Evolutionary conservation across 208 protist species (phyloP).

Genomic region (Leishmania arabica): DNA sequence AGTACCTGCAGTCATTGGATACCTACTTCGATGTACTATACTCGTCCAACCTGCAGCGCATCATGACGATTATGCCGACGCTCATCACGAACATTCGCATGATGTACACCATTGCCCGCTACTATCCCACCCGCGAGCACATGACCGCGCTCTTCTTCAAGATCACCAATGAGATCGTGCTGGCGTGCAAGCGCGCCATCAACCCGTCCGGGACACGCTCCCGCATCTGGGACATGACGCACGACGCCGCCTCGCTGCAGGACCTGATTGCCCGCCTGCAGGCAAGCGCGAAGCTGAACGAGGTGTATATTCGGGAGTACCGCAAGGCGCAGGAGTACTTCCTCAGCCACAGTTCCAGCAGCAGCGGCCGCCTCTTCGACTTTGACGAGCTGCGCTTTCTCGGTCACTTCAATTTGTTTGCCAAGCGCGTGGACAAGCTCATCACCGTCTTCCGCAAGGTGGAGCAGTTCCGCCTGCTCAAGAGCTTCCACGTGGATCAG

Average conservation of each 20-base stretch:
- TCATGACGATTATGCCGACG: slow-evolving; percentile 94
- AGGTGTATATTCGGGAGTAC: slow-evolving; percentile 95
- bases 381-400: slow-evolving; percentile 97
- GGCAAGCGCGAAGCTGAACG: slow-evolving; percentile 91
- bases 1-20: slow-evolving; percentile 97
- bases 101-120: slow-evolving; percentile 97
- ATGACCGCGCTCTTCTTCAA: slow-evolving; percentile 98
- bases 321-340: slow-evolving; percentile 90
- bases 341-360: slow-evolving; percentile 53
- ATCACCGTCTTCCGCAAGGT: slow-evolving; percentile 96
- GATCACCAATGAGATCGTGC: slow-evolving; percentile 97
- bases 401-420: slow-evolving; percentile 98
- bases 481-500: slow-evolving; percentile 93
- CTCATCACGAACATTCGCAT: slow-evolving; percentile 97
- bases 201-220: slow-evolving; percentile 83
- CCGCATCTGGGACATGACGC: slow-evolving; percentile 93
- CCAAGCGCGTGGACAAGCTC: slow-evolving; percentile 96
- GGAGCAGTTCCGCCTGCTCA: slow-evolving; percentile 96
- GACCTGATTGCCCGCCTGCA: slow-evolving; percentile 86
- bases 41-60: slow-evolving; percentile 87
- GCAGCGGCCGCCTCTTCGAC: slow-evolving; percentile 77
- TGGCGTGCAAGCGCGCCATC: slow-evolving; percentile 93
- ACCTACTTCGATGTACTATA: slow-evolving; percentile 98
- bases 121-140: slow-evolving; percentile 94
- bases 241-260: slow-evolving; percentile 67